phyloP scores from a whole-genome alignment of 225 moss, liverwort and hornwort genomes.

The Anthoceros angustus region DNA sequence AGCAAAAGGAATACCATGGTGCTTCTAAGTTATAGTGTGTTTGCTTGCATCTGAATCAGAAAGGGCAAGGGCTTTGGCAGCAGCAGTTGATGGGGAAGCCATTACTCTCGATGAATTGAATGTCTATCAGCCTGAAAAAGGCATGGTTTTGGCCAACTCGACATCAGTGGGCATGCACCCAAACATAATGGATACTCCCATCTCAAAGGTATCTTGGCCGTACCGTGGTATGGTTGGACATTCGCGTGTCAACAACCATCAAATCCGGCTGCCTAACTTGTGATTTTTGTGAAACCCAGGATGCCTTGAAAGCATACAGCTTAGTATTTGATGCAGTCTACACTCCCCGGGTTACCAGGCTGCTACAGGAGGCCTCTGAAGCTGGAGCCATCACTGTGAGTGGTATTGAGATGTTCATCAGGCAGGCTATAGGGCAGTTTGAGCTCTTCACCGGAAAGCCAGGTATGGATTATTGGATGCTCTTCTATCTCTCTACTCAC shows the following conservation, averaged over 20 bases:
- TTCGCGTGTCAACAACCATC: background rate
- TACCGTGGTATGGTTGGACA: background rate
- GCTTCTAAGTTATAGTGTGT: background rate
- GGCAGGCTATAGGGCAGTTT: conserved; percentile 80
- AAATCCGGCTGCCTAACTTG: background rate
- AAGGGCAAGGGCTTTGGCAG: conserved; percentile 53
- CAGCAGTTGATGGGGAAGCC: conserved; percentile 40
- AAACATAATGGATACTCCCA: conserved; percentile 38
- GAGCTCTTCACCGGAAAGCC: conserved; percentile 49
- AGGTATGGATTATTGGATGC: conserved; percentile 20
- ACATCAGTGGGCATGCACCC: conserved; percentile 82
- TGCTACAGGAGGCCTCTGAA: conserved; percentile 59
- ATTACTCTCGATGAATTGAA: conserved; percentile 46
- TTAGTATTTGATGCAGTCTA: conserved; percentile 96
- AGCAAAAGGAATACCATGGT: background rate
- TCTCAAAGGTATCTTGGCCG: conserved; percentile 29
- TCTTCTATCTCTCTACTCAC: conserved; percentile 9
- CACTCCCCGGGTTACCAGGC: conserved; percentile 58
- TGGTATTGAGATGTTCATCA: conserved; percentile 82
- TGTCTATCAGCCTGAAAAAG: conserved; percentile 45
- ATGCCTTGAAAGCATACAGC: conserved; percentile 58
- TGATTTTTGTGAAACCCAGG: conserved; percentile 12
- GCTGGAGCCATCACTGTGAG: conserved; percentile 51
- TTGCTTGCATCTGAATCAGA: conserved; percentile 11
- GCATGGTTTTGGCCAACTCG: conserved; percentile 79